phyloP scores from a whole-genome alignment of 2,329 filamentous ascomycete genomes.

The Trichoderma breve region DNA sequence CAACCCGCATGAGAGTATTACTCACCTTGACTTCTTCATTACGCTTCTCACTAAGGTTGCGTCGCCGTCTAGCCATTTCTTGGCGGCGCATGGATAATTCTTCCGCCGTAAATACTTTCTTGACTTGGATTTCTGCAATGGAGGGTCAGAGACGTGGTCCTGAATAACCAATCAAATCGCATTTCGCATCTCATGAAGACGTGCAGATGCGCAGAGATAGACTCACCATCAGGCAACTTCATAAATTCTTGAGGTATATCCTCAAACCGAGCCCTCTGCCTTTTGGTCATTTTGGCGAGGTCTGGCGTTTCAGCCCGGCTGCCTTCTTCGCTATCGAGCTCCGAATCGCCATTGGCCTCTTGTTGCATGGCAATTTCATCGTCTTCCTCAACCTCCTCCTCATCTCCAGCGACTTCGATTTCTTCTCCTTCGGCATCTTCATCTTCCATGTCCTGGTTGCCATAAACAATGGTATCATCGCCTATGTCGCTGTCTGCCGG shows the following conservation, averaged over 20 bases:
- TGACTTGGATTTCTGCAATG: slow-evolving; percentile 59
- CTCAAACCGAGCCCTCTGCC: slow-evolving; percentile 59
- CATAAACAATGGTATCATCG: slow-evolving; percentile 39
- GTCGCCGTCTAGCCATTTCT: slow-evolving; percentile 60
- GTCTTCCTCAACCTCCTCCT: slow-evolving; percentile 43
- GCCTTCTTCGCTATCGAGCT: slow-evolving; percentile 34
- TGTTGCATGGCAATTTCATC: slow-evolving; percentile 35
- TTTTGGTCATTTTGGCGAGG: slow-evolving; percentile 59
- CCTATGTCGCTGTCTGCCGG: slow-evolving; percentile 49
- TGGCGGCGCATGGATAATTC: slow-evolving; percentile 61
- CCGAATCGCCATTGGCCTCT: slow-evolving; percentile 26
- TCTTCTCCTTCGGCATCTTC: slow-evolving; percentile 51
- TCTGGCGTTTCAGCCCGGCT: slow-evolving; percentile 53
- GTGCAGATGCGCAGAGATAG: not conserved
- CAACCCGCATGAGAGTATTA: not conserved
- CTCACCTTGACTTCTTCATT: slow-evolving; percentile 63
- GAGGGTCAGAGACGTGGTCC: not conserved
- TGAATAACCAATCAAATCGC: not conserved
- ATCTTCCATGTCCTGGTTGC: slow-evolving; percentile 46
- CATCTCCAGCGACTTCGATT: slow-evolving; percentile 42
- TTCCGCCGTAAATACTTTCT: slow-evolving; percentile 61
- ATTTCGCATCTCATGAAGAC: not conserved
- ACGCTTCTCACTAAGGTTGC: slow-evolving; percentile 63
- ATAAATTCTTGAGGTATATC: slow-evolving; percentile 54
- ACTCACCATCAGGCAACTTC: slow-evolving; percentile 60